phyloP scores from a whole-genome alignment of 345 rosid species.

The Gynandropsis gynandra region DNA sequence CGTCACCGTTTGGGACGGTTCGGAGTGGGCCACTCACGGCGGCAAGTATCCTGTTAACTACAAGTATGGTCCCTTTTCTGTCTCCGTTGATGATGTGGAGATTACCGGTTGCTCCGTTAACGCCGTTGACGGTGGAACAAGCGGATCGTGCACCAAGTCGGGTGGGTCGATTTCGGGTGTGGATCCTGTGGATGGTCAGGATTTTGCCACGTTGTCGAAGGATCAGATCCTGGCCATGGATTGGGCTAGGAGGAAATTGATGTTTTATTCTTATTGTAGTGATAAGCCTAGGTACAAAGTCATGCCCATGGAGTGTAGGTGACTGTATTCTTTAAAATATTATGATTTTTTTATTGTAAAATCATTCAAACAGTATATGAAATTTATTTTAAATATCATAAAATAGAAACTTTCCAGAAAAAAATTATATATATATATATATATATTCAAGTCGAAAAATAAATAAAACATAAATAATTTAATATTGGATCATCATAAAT shows the following conservation, averaged over 20 bases:
- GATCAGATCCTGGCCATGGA: conserved; percentile 69
- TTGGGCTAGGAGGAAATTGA: conserved; percentile 88
- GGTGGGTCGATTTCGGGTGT: conserved; percentile 37
- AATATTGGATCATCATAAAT: no score
- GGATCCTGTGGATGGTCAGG: conserved; percentile 74
- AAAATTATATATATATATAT: no score
- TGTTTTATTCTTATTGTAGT: conserved; percentile 84
- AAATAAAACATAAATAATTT: no score
- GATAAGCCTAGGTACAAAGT: conserved; percentile 64
- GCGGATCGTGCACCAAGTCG: conserved; percentile 39
- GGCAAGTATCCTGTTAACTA: conserved; percentile 91
- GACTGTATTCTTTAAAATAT: no score
- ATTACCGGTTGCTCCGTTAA: conserved; percentile 48
- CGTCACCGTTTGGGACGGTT: conserved; percentile 89
- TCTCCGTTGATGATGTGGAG: conserved; percentile 48
- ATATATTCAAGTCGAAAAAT: no score
- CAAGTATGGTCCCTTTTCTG: conserved; percentile 66
- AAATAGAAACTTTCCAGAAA: no score
- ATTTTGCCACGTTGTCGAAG: conserved; percentile 48
- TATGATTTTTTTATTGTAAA: no score
- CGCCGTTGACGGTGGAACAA: conserved; percentile 9
- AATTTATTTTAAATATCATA: no score
- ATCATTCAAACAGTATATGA: no score
- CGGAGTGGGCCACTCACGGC: conserved; percentile 94
- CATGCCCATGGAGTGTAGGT: conserved; percentile 39